phyloP scores from a whole-genome alignment of 176 grass and related monocot genomes.

The Oryza coarctata region DNA sequence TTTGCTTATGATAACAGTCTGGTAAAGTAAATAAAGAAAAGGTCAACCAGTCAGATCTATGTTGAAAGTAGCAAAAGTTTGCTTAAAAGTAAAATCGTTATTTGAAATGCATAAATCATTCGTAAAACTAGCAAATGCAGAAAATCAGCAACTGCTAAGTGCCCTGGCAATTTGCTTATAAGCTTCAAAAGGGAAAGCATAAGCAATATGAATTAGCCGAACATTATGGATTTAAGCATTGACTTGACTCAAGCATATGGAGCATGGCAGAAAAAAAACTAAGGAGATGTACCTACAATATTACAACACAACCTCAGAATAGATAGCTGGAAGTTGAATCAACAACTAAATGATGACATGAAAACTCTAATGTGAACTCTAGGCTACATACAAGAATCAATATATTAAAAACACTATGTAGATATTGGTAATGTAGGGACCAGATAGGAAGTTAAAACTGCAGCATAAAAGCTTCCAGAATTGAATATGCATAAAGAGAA shows the following conservation, averaged over 20 bases:
- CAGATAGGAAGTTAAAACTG: slow-evolving; percentile 18
- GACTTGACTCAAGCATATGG: not conserved
- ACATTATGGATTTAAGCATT: slow-evolving; percentile 13
- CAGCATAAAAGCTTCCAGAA: slow-evolving; percentile 3
- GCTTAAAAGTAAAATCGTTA: not conserved
- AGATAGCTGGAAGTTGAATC: not conserved
- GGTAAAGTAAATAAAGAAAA: slow-evolving; percentile 33
- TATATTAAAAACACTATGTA: slow-evolving; percentile 5
- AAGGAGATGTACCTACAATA: not conserved
- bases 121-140: slow-evolving; percentile 18
- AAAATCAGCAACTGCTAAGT: slow-evolving; percentile 14
- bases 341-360: slow-evolving; percentile 19
- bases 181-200: slow-evolving; percentile 5
- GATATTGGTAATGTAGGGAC: slow-evolving; percentile 8
- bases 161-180: not conserved
- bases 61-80: not conserved
- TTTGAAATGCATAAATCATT: not conserved
- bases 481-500: slow-evolving; percentile 24
- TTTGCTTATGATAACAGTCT: slow-evolving; percentile 89
- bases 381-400: not conserved
- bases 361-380: slow-evolving; percentile 16
- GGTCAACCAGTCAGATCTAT: not conserved
- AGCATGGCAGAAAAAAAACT: not conserved
- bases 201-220: not conserved
- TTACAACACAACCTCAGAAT: not conserved